Evolutionary conservation across 2,329 filamentous ascomycete genomes (phyloP), one percentile per base, ranked within the genome.

Genomic region (Zymoseptoria passerinii): DNA sequence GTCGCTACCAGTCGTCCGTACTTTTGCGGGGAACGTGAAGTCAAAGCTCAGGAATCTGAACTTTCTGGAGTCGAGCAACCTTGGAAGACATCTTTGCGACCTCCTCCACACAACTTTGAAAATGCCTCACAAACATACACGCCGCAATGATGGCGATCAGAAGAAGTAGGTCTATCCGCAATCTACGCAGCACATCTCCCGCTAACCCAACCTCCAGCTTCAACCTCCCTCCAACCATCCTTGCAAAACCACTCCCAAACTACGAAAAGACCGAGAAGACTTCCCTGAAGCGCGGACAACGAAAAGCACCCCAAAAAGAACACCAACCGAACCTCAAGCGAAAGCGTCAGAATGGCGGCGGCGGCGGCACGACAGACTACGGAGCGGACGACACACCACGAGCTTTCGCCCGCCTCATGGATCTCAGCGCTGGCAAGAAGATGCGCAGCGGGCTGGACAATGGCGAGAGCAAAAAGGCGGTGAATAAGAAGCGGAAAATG

Each of bases 331-430:
- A 19, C 8, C 56, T 59, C 48, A 65, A 68, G 63, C 59, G 65
- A 52, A 74, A 74, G 63, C 67, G 68, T 60, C 75, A 72, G 61
- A 70, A 61, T 61, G 74, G 69, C 56, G 68, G 61, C 52, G 74
- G 69, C 56, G 68, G 61, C 51, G 57, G 73, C 71, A 61, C 56
- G 9, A 66, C 65, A 20, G 70, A 76, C 75, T 75, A 85, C 80
- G 75, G 78, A 40, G 73, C 81, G 48, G 86, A 95, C 71, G 94
- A 97, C 75, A 92, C 89, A 1, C 94, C 94, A 0, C 88, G 90
- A 65, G 90, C 88, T 1, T 99, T 99, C 74, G 83, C 84, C 61
- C 85, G 91, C 10, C 76, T 97, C 62, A 94, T 97, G 88, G 84
- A 88, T 35, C 83, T 85, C 64, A 82, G 86, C 48, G 60, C 63